These are phyloP conservation scores for Tricholoma bakamatsutake DNA, from an alignment of 768 basidiomycete species.

Conservation along the genomic window DNA sequence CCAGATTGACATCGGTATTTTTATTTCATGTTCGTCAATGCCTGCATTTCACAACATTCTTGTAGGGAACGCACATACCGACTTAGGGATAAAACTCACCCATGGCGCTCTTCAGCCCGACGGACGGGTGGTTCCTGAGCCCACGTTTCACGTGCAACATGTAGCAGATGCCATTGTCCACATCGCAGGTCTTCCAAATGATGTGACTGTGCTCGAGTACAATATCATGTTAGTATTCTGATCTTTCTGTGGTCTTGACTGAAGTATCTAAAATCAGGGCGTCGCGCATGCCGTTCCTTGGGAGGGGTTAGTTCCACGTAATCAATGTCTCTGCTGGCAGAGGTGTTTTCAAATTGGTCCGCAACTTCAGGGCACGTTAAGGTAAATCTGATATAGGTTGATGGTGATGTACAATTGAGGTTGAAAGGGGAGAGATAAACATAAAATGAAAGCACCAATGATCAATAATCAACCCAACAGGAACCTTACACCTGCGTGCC, in stretches of 20 bases:
- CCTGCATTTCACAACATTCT: not conserved
- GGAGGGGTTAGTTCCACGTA: constrained; percentile 18
- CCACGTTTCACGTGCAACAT: constrained; percentile 64
- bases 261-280: constrained; percentile 14
- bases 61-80: constrained; percentile 66
- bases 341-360: not conserved
- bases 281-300: constrained; percentile 21
- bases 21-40: not conserved
- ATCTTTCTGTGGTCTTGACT: not conserved
- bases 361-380: not conserved
- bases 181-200: constrained; percentile 61
- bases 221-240: constrained; percentile 60
- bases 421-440: not conserved
- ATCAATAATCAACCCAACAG: constrained; percentile 1
- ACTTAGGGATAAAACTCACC: constrained; percentile 41
- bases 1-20: constrained; percentile 75
- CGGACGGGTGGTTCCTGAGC: constrained; percentile 50
- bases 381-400: not conserved
- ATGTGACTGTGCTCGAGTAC: constrained; percentile 65
- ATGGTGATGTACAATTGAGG: not conserved
- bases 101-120: constrained; percentile 63
- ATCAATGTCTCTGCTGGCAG: not conserved
- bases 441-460: not conserved
- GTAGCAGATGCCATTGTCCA: constrained; percentile 70
- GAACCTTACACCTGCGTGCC: constrained; percentile 6